phyloP scores from a whole-genome alignment of 768 basidiomycete genomes.

The Boletus rex-veris region DNA sequence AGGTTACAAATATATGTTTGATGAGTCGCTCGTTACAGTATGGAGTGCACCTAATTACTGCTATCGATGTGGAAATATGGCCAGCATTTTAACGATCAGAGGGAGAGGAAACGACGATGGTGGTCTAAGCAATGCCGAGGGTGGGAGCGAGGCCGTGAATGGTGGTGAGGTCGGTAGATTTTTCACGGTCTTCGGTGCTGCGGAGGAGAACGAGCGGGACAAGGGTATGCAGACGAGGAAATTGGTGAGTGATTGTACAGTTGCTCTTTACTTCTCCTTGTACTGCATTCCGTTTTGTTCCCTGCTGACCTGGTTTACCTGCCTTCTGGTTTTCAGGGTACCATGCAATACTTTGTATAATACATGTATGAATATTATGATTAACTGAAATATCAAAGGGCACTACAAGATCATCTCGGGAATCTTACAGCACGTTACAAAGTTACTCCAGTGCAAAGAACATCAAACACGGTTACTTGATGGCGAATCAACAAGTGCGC shows the following conservation, averaged over 20 bases:
- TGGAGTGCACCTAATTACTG: slow-evolving; percentile 93
- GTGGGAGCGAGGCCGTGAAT: neutral
- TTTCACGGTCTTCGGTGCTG: slow-evolving; percentile 85
- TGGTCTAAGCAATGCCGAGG: slow-evolving; percentile 7
- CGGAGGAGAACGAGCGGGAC: slow-evolving; percentile 86
- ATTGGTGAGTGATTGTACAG: slow-evolving; percentile 48
- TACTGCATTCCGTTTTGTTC: neutral
- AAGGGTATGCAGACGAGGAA: slow-evolving; percentile 71
- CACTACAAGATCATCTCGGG: neutral
- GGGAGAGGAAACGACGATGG: slow-evolving; percentile 46
- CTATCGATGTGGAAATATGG: slow-evolving; percentile 84
- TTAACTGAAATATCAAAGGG: neutral
- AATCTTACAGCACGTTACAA: too few species aligned
- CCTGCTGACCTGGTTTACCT: neutral
- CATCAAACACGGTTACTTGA: too few species aligned
- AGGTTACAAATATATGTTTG: slow-evolving; percentile 97
- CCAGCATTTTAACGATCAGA: slow-evolving; percentile 82
- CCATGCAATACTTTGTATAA: slow-evolving; percentile 41
- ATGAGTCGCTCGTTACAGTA: slow-evolving; percentile 85
- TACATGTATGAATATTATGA: slow-evolving; percentile 7
- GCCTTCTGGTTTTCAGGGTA: slow-evolving; percentile 23
- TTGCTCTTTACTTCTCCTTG: neutral
- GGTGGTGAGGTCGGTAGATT: slow-evolving; percentile 37
- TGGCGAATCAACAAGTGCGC: too few species aligned
- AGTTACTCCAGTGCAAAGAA: too few species aligned